Evolutionary conservation across 2,329 filamentous ascomycete genomes (phyloP).

Genomic region (Tolypocladium amazonense): DNA sequence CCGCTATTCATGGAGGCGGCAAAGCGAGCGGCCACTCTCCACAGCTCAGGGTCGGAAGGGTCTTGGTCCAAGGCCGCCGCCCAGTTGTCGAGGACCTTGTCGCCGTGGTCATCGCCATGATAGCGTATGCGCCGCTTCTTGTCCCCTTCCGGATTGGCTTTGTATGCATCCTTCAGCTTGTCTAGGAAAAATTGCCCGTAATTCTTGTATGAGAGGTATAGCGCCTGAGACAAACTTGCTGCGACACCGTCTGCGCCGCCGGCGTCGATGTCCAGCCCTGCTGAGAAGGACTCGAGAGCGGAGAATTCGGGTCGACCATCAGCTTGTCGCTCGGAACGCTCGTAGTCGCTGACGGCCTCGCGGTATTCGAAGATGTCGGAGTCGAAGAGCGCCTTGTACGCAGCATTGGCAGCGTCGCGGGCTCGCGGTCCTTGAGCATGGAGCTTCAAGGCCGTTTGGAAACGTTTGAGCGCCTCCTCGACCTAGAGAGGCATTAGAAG

Average conservation of each 20-base stretch:
- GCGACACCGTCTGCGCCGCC: constrained; percentile 62
- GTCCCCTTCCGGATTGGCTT: constrained; percentile 42
- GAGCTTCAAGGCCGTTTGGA: constrained; percentile 81
- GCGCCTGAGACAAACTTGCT: constrained; percentile 75
- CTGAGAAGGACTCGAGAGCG: constrained; percentile 35
- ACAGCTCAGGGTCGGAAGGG: constrained; percentile 56
- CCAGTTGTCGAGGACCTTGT: constrained; percentile 44
- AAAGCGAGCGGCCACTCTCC: constrained; percentile 49
- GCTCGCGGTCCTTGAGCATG: constrained; percentile 76
- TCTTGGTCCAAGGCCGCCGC: constrained; percentile 51
- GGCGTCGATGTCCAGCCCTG: constrained; percentile 43
- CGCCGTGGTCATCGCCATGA: constrained; percentile 19
- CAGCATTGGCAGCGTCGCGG: constrained; percentile 65
- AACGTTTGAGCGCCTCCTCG: constrained; percentile 91
- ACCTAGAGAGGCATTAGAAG: constrained; percentile 39
- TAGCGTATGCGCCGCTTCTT: constrained; percentile 15
- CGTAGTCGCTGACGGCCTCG: constrained; percentile 77
- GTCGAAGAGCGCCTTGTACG: constrained; percentile 75
- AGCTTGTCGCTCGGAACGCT: constrained; percentile 52
- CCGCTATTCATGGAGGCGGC: constrained; percentile 46
- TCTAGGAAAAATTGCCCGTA: constrained; percentile 89
- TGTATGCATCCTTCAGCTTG: constrained; percentile 21
- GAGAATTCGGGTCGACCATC: constrained; percentile 31
- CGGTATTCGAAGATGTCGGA: constrained; percentile 93
- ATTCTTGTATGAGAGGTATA: constrained; percentile 93